These are phyloP conservation scores for Suhomyces canberraensis DNA, from an alignment of 805 yeast species.

Conservation along the genomic window DNA sequence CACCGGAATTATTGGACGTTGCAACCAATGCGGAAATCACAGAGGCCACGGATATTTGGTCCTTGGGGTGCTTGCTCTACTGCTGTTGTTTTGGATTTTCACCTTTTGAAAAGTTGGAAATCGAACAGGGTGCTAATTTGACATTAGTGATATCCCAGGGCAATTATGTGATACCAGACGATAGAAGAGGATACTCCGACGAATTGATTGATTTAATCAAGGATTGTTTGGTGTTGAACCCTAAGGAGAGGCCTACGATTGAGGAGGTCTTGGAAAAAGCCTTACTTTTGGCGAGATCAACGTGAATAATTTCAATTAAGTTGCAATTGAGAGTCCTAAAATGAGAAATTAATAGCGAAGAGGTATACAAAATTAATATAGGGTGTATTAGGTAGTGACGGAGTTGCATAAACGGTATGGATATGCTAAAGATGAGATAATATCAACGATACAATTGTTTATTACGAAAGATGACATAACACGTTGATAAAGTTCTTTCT, in stretches of 20 bases:
- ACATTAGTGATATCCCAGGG: conserved; percentile 73
- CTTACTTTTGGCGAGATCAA: conserved; percentile 26
- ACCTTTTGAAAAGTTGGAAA: conserved; percentile 84
- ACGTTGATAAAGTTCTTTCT: too few species aligned
- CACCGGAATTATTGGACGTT: conserved; percentile 86
- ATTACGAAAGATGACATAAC: too few species aligned
- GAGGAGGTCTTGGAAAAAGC: conserved; percentile 55
- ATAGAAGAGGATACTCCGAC: conserved; percentile 49
- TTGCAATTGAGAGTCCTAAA: too few species aligned
- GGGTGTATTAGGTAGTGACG: too few species aligned
- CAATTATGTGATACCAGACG: conserved; percentile 53
- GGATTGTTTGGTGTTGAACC: conserved; percentile 61
- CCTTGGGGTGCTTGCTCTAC: conserved; percentile 81
- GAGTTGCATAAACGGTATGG: too few species aligned
- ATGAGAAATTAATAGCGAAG: too few species aligned
- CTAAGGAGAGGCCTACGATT: conserved; percentile 58
- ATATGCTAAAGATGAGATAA: too few species aligned
- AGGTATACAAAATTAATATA: too few species aligned
- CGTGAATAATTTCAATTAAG: too few species aligned
- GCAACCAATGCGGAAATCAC: conserved; percentile 61
- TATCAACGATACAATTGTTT: too few species aligned
- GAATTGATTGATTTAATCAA: conserved; percentile 55
- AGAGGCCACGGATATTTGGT: conserved; percentile 87
- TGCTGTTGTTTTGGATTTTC: conserved; percentile 74
- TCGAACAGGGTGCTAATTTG: conserved; percentile 77